Base-by-base conservation (phyloP, 2,329 filamentous ascomycete genomes). In the Cladosporium sp. region DNA sequence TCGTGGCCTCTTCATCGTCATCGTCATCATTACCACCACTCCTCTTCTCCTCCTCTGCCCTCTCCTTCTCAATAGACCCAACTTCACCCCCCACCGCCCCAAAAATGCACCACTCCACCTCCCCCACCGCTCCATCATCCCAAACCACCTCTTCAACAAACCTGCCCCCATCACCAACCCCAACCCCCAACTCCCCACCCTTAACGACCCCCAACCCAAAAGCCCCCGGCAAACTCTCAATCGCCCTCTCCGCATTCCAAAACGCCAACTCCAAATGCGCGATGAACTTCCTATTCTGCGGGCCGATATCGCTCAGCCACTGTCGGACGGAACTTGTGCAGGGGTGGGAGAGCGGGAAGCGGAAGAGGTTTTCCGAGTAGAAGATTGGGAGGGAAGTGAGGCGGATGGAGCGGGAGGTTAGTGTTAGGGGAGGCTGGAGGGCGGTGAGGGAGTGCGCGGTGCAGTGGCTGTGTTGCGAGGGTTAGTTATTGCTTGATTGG, bases 281-380 rank as follows among this genome's bases (percentile, higher is more conserved):
- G 17, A 49, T 24, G 3, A 41, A 18, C 12, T 17, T 17, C 34
- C 47, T 42, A 18, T 43, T 41, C 2, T 49, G 18, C 7, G 20
- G 3, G 2, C 38, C 29, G 9, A 49, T 49, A 13, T 13, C 18
- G 13, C 22, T 24, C 13, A 49, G 27, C 47, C 47, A 49, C 7
- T n/a, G 36, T n/a, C 30, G 39, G 3, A 49, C 39, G 38, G 37
- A 42, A n/a, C 20, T n/a, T n/a, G n/a, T n/a, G 30, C 13, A n/a
- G 5, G 37, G 27, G 6, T 49, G 47, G 11, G 27, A n/a, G 4
- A 49, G 27, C 2, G 47, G 47, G 3, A 22, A 19, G 9, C 19
- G 24, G 22, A 51, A 51, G 17, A 11, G n/a, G 15, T 44, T 45
- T 4, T 51, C 39, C 22, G 18, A 22, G 19, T 51, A 51, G 27